Conservation (phyloP, 1,284 basidiomycete species). For the Ceratobasidium sp. region DNA sequence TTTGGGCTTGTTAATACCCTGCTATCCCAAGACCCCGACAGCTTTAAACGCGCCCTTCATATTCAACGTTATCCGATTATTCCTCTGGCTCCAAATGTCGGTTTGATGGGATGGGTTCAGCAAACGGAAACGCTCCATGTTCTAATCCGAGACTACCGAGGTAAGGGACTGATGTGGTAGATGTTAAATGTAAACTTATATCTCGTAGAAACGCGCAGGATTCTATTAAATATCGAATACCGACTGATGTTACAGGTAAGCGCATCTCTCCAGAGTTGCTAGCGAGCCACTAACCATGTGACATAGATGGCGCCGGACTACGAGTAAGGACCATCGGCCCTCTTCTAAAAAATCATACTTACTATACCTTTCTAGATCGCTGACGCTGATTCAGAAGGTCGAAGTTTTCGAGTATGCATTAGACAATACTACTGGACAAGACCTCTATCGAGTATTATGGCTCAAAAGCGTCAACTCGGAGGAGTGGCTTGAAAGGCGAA, state of each 20-base stretch:
- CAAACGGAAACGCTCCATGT: slow-evolving; percentile 98
- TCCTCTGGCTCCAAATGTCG: slow-evolving; percentile 95
- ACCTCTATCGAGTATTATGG: slow-evolving; percentile 97
- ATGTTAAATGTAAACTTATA: neutral
- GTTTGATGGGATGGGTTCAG: slow-evolving; percentile 94
- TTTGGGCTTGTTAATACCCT: slow-evolving; percentile 98
- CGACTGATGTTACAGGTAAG: slow-evolving; percentile 79
- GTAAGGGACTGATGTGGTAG: neutral
- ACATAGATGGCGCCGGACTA: slow-evolving; percentile 98
- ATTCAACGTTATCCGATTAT: slow-evolving; percentile 95
- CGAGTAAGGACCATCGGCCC: too few species aligned
- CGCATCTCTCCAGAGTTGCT: neutral
- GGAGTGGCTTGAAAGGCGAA: slow-evolving; percentile 95
- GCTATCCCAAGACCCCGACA: slow-evolving; percentile 89
- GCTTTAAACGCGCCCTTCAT: slow-evolving; percentile 94
- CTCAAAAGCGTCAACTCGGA: slow-evolving; percentile 94
- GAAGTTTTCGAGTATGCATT: slow-evolving; percentile 99
- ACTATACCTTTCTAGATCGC: slow-evolving; percentile 52
- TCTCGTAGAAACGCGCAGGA: slow-evolving; percentile 76
- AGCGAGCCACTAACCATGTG: neutral
- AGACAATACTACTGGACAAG: slow-evolving; percentile 98
- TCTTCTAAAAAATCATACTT: neutral
- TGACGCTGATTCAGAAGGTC: slow-evolving; percentile 95
- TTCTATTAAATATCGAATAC: slow-evolving; percentile 97
- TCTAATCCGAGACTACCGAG: slow-evolving; percentile 93